Evolutionary conservation across 495 filamentous ascomycete genomes (phyloP), one percentile per base, ranked within the genome.

Genomic region (Cryomyces antarcticus): DNA sequence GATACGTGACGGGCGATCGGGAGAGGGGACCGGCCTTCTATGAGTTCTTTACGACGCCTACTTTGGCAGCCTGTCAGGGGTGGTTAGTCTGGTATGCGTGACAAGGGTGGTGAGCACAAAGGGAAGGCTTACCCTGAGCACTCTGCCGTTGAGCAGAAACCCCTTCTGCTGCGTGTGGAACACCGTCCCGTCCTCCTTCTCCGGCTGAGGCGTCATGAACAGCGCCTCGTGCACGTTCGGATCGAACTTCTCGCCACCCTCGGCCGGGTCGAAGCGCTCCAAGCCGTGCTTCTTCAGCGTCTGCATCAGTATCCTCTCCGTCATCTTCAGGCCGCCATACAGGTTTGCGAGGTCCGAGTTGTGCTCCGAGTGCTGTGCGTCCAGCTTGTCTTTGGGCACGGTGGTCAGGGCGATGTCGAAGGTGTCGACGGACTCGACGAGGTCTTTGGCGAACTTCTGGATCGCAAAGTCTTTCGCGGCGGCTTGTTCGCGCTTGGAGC

Each of bases 141-240:
- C 69, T 51, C 89, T 67, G 46, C 89, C 89, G 59, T 97, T 95
- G 41, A 95, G 68, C 52, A 69, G 67, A 64, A 89, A 97, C 36
- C 89, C 89, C 69, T 93, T 96, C 68, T 82, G 82, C 71, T 94
- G 86, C 30, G 80, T 82, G 58, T 79, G 75, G 64, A 96, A 88
- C 47, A 94, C 81, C 37, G 74, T 80, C 54, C 86, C 86, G 52
- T 95, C 71, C 62, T 94, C 82, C 70, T 87, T 86, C 41, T 67
- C 82, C 28, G 72, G 66, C 64, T 81, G 71, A 45, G 82, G 81
- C 7, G 82, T 72, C 77, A 86, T 82, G 67, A 96, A 97, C 29
- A 80, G 86, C 37, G 89, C 89, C 69, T 97, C 89, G 61, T 96
- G 89, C 58, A 79, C 66, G 60, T 95, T 93, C 41, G 89, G 88